phyloP scores from a whole-genome alignment of 805 yeast species.

The Lipomyces kockii region DNA sequence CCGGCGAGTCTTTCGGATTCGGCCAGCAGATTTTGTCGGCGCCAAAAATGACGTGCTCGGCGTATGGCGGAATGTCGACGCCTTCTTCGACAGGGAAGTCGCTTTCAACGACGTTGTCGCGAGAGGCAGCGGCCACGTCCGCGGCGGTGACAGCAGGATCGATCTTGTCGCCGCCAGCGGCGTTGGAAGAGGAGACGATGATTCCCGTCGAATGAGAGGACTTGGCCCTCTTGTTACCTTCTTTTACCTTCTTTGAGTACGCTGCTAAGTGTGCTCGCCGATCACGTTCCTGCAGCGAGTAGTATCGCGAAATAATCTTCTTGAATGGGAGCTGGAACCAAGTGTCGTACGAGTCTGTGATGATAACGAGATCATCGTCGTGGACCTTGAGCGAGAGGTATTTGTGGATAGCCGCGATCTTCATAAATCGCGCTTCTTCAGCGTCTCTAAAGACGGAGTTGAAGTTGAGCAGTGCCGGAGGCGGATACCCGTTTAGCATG shows the following conservation, averaged over 20 bases:
- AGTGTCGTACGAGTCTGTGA: conserved; percentile 36
- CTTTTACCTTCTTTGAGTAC: conserved; percentile 1
- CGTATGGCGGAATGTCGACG: conserved; percentile 12
- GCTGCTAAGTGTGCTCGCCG: conserved; percentile 23
- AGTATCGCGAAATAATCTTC: conserved; percentile 25
- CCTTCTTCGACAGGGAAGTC: background rate
- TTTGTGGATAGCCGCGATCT: conserved; percentile 35
- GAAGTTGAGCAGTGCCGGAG: conserved; percentile 31
- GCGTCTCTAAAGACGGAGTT: conserved; percentile 31
- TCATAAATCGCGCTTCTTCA: conserved; percentile 37
- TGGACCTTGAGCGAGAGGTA: conserved; percentile 29
- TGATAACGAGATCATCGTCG: conserved; percentile 35
- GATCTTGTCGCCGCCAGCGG: conserved; percentile 9
- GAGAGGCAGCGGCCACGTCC: conserved; percentile 9
- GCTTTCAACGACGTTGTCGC: conserved; percentile 6
- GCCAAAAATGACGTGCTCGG: conserved; percentile 30
- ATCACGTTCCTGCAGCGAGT: conserved; percentile 26
- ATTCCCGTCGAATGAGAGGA: background rate
- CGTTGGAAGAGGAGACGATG: conserved; percentile 15
- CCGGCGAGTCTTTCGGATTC: conserved; percentile 23
- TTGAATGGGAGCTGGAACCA: conserved; percentile 37
- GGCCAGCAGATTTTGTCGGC: conserved; percentile 39
- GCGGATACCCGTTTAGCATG: conserved; percentile 30
- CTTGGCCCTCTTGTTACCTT: background rate
- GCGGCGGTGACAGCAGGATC: conserved; percentile 9